phyloP scores from a whole-genome alignment of 192 early-diverging fungal species.

The Geranomyces variabilis region DNA sequence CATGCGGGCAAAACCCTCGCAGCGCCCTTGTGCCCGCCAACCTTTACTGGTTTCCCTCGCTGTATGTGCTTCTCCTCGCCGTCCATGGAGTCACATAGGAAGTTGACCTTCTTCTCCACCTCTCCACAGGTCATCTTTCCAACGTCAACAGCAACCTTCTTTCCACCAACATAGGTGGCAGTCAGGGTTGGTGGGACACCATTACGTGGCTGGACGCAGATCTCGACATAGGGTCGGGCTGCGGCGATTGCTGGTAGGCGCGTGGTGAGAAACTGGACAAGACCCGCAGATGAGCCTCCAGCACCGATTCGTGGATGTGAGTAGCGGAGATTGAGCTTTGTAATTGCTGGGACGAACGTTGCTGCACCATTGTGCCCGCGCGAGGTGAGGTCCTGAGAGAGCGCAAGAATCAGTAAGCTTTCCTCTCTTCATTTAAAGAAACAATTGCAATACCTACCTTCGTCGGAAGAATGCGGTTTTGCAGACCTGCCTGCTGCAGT shows the following conservation, averaged over 20 bases:
- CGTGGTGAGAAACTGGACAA: constrained; percentile 46
- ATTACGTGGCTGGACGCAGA: constrained; percentile 32
- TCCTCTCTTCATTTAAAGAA: not conserved
- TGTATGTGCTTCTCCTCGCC: constrained; percentile 23
- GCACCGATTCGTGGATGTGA: constrained; percentile 37
- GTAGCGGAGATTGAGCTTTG: constrained; percentile 42
- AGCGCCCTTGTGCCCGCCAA: constrained; percentile 18
- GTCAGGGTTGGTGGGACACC: constrained; percentile 30
- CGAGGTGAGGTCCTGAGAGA: constrained; percentile 33
- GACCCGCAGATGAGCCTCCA: constrained; percentile 45
- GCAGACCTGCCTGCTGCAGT: constrained; percentile 45
- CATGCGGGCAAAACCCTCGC: constrained; percentile 27
- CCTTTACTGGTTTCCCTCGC: constrained; percentile 23
- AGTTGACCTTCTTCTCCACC: constrained; percentile 29
- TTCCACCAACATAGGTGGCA: constrained; percentile 40
- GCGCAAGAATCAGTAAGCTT: not conserved
- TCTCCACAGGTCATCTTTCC: constrained; percentile 15
- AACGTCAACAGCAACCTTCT: constrained; percentile 15
- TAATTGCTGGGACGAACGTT: constrained; percentile 42
- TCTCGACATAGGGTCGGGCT: constrained; percentile 41
- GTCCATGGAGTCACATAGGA: constrained; percentile 38
- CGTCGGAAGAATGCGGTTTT: constrained; percentile 39
- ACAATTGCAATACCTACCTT: constrained; percentile 31
- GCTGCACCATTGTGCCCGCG: constrained; percentile 26
- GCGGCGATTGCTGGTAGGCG: constrained; percentile 29